Conservation (phyloP, 345 rosid species). For the Citrus sp. region DNA sequence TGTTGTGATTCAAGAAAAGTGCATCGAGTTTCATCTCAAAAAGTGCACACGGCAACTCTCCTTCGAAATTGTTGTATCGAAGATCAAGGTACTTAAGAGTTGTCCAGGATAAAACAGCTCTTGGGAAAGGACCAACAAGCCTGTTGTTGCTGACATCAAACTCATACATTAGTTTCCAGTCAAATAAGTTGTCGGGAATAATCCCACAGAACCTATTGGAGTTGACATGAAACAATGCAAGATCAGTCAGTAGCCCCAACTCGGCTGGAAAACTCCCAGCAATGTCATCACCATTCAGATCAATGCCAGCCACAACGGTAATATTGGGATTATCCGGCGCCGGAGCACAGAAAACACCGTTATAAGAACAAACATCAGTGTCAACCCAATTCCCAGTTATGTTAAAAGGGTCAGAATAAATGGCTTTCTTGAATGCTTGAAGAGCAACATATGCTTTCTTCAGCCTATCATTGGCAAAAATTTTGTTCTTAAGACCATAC, state of each 20-base stretch:
- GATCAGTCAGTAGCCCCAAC: constrained; percentile 58
- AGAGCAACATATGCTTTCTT: constrained; percentile 62
- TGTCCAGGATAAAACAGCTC: constrained; percentile 53
- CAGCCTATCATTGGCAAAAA: constrained; percentile 57
- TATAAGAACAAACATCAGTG: constrained; percentile 56
- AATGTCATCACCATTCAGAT: constrained; percentile 73
- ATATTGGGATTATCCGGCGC: constrained; percentile 53
- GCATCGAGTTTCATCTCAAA: constrained; percentile 61
- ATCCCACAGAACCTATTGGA: constrained; percentile 81
- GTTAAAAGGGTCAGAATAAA: constrained; percentile 72
- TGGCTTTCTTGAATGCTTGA: constrained; percentile 72
- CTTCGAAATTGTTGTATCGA: constrained; percentile 76
- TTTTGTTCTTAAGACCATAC: constrained; percentile 25
- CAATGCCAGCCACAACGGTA: constrained; percentile 63
- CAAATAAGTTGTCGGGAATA: constrained; percentile 52
- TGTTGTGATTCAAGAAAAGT: constrained; percentile 69
- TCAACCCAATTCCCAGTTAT: constrained; percentile 77
- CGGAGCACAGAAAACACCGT: constrained; percentile 64
- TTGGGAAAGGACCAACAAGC: constrained; percentile 71
- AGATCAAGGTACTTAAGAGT: constrained; percentile 50
- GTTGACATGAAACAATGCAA: constrained; percentile 65
- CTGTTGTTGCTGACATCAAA: constrained; percentile 87
- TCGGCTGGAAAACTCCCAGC: constrained; percentile 76
- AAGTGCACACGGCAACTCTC: constrained; percentile 47
- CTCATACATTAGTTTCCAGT: constrained; percentile 56